Base-by-base conservation (phyloP, 2,329 filamentous ascomycete species). In the Phoma sp. region DNA sequence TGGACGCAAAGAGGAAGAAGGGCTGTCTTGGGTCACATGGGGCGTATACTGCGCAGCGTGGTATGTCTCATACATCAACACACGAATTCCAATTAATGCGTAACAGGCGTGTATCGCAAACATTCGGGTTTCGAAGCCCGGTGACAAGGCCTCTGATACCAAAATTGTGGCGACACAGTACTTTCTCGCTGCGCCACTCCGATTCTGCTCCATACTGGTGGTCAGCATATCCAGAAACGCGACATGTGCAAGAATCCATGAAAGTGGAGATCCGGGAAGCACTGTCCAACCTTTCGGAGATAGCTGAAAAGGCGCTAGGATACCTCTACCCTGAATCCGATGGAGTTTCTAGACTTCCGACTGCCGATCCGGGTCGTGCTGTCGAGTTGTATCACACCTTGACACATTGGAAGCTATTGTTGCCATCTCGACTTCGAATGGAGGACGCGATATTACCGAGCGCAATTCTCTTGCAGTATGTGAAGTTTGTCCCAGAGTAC, bases 381-480 rank as follows among this genome's bases (percentile, higher is more conserved):
- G 25, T 48, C 3, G 23, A 23, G 11, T n/a, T 49, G 3, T 49
- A 49, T 9, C 10, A 42, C n/a, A 27, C 4, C 11, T 10, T 42
- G 10, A 23, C 42, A 10, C 29, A 37, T n/a, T 48, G 37, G 38
- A 49, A 49, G 30, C 29, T 42, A 9, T 27, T 38, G 3, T 25
- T 49, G 7, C 38, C 46, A 6, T 22, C 29, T 4, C 46, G 46
- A 36, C 46, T 42, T 36, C 46, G 46, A 4, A 4, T 42, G 11
- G 46, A 49, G 14, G 46, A 49, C 0, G 38, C 46, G 6, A 9
- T 42, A 1, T n/a, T 27, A 7, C 30, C 46, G 1, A 27, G 13
- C 25, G 46, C 46, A 13, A 42, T 41, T 8, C 13, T 49, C n/a
- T n/a, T 42, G 22, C 38, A 49, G 46, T 42, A 41, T 11, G 46